phyloP scores from a whole-genome alignment of 768 basidiomycete species.

The Calocera viscosa region DNA sequence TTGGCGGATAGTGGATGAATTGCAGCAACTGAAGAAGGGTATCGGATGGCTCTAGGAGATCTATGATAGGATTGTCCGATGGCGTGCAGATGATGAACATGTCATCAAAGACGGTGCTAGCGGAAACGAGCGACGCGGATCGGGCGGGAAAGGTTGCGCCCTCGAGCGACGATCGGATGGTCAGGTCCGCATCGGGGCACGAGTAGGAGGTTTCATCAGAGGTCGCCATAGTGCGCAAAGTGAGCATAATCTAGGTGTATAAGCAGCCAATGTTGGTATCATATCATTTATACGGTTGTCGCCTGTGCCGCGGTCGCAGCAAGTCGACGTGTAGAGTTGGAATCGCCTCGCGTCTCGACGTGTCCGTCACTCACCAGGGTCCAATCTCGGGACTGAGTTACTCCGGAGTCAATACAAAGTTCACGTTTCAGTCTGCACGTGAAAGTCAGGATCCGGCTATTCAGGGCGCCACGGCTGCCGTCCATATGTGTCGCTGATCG shows the following conservation, averaged over 20 bases:
- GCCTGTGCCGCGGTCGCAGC: neutral
- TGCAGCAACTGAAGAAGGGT: neutral
- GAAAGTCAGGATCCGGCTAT: too few relatives aligned
- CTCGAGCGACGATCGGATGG: constrained; percentile 8
- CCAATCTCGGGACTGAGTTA: neutral
- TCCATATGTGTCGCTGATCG: too few relatives aligned
- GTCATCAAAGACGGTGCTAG: constrained; percentile 11
- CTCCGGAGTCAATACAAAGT: neutral
- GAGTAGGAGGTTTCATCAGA: neutral
- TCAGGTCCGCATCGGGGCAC: constrained; percentile 8
- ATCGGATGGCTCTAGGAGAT: neutral
- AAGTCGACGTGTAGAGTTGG: neutral
- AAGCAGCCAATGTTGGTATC: neutral
- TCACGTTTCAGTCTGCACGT: too few relatives aligned
- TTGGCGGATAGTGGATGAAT: neutral
- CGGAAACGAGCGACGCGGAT: neutral
- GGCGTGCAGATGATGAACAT: constrained; percentile 10
- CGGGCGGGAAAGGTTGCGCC: constrained; percentile 3
- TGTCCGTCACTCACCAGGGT: neutral
- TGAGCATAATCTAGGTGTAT: neutral
- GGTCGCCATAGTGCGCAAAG: neutral
- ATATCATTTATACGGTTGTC: neutral
- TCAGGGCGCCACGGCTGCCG: too few relatives aligned
- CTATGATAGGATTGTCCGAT: neutral
- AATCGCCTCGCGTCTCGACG: neutral